Base-by-base conservation (phyloP, 2,329 filamentous ascomycete species). In the Colletotrichum theobromicola region DNA sequence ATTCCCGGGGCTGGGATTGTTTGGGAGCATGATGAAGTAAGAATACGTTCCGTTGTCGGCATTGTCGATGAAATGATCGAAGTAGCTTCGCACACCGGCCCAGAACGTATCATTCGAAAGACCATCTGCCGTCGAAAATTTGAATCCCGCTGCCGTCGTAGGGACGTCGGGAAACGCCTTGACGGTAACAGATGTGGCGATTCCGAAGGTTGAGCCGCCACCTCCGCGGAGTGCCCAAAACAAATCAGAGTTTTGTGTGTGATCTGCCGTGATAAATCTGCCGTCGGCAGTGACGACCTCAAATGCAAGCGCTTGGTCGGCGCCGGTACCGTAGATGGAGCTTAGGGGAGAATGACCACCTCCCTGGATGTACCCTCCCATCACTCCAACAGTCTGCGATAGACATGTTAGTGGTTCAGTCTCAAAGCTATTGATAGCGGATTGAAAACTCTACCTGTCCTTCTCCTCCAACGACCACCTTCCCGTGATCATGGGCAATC, bases 181-280 rank as follows among this genome's bases (percentile, higher is more conserved):
- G 24, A 72, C 70, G 2, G 70, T 72, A 18, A 72, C 70, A 7
- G 70, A 72, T 18, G 58, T 69, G 12, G 70, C 65, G 1, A 72
- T 37, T 10, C 64, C 64, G 57, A 72, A 72, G 0, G 70, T 72
- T 15, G 70, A 72, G 18, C 87, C 88, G 2, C 91, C 91, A 0
- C 91, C 90, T 4, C 91, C 91, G 32, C 85, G 84, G 2, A 93
- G 81, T 1, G 91, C 92, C 91, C 91, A 94, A 82, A 90, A 93
- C 1, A 93, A 83, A 64, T 93, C 91, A 0, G 83, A 72, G 75
- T 93, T 89, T 26, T 87, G 75, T 0, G 78, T 78, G 0, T 83
- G 84, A 4, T 84, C 87, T 0, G 90, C 90, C 4, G 81, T 86
- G 1, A 91, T 75, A n/a, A 87, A 77, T 13, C 84, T 71, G 2